Evolutionary conservation across 2,329 filamentous ascomycete genomes (phyloP).

Genomic region (Claviceps maximensis): DNA sequence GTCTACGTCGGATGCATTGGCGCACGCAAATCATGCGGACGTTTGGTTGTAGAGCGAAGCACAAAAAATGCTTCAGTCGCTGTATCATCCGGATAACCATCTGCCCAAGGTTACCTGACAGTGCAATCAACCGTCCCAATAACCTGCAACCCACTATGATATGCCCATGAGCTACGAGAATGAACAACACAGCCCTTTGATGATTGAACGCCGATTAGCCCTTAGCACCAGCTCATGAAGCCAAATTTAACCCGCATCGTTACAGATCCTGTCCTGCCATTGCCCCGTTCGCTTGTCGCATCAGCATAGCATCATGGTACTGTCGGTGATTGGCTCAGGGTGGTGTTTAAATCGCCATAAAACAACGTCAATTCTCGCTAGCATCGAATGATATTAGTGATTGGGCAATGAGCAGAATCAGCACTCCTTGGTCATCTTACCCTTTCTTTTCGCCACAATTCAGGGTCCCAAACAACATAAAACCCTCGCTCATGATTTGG

Average conservation of each 20-base stretch:
- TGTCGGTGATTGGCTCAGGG: slow-evolving; percentile 20
- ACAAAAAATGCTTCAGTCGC: slow-evolving; percentile 3
- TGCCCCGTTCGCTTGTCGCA: background rate
- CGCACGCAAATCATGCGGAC: background rate
- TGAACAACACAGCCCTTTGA: slow-evolving; percentile 15
- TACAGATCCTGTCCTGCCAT: slow-evolving; percentile 1
- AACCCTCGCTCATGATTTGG: slow-evolving; percentile 49
- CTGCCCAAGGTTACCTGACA: slow-evolving; percentile 13
- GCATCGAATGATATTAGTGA: slow-evolving; percentile 15
- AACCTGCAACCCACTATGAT: slow-evolving; percentile 15
- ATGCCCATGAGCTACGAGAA: slow-evolving; percentile 17
- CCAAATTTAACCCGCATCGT: slow-evolving; percentile 7
- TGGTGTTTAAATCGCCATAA: slow-evolving; percentile 48
- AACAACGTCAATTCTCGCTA: slow-evolving; percentile 48
- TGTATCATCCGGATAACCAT: slow-evolving; percentile 6
- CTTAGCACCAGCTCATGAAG: slow-evolving; percentile 10
- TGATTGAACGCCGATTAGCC: slow-evolving; percentile 19
- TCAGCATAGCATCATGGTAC: slow-evolving; percentile 12
- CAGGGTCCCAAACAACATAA: slow-evolving; percentile 53
- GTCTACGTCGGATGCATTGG: background rate
- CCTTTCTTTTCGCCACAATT: slow-evolving; percentile 48
- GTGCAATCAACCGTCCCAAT: slow-evolving; percentile 13
- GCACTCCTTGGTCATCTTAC: slow-evolving; percentile 38
- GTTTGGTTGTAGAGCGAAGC: background rate
- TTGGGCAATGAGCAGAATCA: background rate